Conservation (phyloP, 176 grass and related monocot genomes). For the Metroxylon sagu region DNA sequence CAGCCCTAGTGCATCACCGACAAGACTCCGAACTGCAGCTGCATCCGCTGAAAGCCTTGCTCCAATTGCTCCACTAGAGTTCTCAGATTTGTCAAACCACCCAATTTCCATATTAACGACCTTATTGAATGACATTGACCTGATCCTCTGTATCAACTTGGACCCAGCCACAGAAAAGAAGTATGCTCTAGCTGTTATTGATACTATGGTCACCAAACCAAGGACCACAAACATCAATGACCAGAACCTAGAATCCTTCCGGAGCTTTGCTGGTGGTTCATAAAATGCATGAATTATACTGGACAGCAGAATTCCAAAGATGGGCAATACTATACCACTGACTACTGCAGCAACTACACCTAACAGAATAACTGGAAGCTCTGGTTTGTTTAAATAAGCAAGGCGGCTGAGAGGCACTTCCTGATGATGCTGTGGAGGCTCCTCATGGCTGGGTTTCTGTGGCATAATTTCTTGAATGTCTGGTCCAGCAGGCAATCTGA, state of each 20-base stretch:
- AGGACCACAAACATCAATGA: conserved; percentile 10
- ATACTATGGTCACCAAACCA: conserved; percentile 7
- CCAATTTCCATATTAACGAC: conserved; percentile 11
- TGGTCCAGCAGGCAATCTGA: conserved; percentile 20
- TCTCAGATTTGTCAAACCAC: conserved; percentile 15
- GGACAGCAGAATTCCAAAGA: conserved; percentile 58
- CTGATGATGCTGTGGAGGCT: conserved; percentile 19
- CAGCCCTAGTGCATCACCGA: conserved; percentile 9
- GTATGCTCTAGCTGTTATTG: conserved; percentile 13
- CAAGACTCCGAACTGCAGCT: conserved; percentile 8
- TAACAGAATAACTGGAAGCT: conserved; percentile 57
- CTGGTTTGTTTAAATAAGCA: conserved; percentile 70
- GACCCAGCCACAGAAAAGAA: conserved; percentile 16
- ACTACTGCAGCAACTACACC: conserved; percentile 58
- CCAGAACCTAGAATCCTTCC: conserved; percentile 28
- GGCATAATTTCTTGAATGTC: conserved; percentile 3
- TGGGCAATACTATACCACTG: conserved; percentile 67
- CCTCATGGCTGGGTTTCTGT: conserved; percentile 15
- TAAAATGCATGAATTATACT: conserved; percentile 57
- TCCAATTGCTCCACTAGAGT: conserved; percentile 9
- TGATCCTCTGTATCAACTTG: conserved; percentile 14
- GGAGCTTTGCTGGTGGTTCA: conserved; percentile 47
- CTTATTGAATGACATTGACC: conserved; percentile 11
- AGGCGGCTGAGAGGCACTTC: conserved; percentile 50
- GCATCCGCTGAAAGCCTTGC: conserved; percentile 14